Evolutionary conservation across 768 basidiomycete species (phyloP), one percentile per base, ranked within the genome.

Genomic region (Suillus occidentalis): DNA sequence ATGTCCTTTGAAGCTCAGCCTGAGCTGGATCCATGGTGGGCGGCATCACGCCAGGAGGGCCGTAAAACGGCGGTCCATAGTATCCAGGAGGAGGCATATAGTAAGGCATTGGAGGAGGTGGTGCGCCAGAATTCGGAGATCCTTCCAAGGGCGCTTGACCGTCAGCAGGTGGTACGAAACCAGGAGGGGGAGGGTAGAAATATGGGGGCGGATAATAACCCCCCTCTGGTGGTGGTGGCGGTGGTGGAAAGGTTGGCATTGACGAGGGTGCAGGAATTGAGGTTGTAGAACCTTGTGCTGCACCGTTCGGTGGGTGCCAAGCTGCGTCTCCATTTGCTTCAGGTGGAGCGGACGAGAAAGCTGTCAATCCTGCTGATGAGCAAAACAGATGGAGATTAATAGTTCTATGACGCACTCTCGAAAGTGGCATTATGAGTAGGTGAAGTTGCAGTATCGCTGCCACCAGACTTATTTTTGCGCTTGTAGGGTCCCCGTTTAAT

Each of bases 401-500:
- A 43, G n/a, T 43, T 14, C 22, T 52, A 22, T 14, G 31, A 37
- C 56, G 14, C 37, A 52, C 31, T 36, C 39, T 36, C 25, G 34
- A 20, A 28, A 25, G 22, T 58, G 39, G 57, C 25, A 25, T 58
- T 58, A 40, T 39, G 57, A 40, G 43, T 66, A 62, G 67, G 74
- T 61, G 78, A 64, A 3, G 66, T 16, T 13, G 73, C 69, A 34
- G 71, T 31, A 39, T 72, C 75, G n/a, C 63, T 42, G 53, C 62
- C 63, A 22, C 64, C 9, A 14, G 63, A 50, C 69, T 82, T 81
- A 64, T 71, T 76, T 76, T 85, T 85, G 65, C 84, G 82, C 67
- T 85, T 86, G 72, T 86, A 86, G 2, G 84, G 85, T 3, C 84
- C 84, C 22, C 84, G 82, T 70, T 86, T 86, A 65, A 85, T 78